A percentile compares a stretch with the other conserved stretches of the same genome.
phyloP scores from a whole-genome alignment of 768 basidiomycete genomes.

The Tulasnella sp. region DNA sequence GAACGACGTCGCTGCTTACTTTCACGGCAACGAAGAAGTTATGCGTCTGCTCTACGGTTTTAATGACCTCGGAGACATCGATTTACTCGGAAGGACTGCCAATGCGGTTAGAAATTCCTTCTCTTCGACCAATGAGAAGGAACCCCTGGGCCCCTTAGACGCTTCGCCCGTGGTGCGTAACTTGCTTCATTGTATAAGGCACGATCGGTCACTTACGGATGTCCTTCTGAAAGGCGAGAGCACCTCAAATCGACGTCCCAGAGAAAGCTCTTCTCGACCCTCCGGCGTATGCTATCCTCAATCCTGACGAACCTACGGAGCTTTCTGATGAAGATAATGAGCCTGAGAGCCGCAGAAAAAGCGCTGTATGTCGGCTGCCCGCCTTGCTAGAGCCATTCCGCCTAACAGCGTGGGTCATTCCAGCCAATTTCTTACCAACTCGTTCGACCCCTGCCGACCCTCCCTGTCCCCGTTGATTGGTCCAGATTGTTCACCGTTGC shows the following conservation, averaged over 20 bases:
- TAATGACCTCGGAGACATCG: background rate
- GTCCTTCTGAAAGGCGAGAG: too few relatives aligned
- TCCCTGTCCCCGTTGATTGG: background rate
- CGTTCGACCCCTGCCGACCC: background rate
- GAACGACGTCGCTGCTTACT: conserved; percentile 19
- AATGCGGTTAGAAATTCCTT: background rate
- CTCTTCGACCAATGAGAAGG: background rate
- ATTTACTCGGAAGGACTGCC: background rate
- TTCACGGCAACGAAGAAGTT: conserved; percentile 10
- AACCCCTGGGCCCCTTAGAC: background rate
- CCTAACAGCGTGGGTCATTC: background rate
- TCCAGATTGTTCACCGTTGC: background rate
- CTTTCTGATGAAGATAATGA: background rate
- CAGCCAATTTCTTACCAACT: background rate
- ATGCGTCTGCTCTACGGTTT: conserved; percentile 5
- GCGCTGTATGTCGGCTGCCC: background rate
- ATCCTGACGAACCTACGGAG: background rate
- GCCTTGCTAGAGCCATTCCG: too few relatives aligned
- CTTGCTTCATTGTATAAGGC: background rate
- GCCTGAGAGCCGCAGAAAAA: background rate
- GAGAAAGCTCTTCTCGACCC: background rate
- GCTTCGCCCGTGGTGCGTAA: background rate
- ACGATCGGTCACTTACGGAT: too few relatives aligned
- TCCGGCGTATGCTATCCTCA: background rate
- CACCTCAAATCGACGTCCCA: background rate